phyloP scores from a whole-genome alignment of 2,329 filamentous ascomycete genomes.

The Chlorencoelia australis region DNA sequence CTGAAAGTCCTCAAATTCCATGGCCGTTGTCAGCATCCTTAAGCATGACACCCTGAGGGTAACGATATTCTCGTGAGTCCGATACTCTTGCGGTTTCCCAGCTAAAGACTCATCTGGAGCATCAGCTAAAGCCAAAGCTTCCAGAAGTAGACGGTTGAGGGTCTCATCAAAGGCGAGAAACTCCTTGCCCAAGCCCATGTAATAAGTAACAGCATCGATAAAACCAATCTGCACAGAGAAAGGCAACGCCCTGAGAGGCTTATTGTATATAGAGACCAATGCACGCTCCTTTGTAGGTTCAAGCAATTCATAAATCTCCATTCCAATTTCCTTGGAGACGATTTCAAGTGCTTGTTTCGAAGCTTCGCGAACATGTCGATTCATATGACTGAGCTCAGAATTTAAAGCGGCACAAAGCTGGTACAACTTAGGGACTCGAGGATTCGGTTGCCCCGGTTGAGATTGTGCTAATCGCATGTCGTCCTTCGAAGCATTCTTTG shows the following conservation, averaged over 20 bases:
- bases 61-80: constrained; percentile 91
- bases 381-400: constrained; percentile 87
- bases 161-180: constrained; percentile 90
- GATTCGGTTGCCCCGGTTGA: constrained; percentile 43
- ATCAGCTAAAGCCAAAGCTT: constrained; percentile 87
- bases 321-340: constrained; percentile 66
- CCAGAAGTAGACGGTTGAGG: constrained; percentile 80
- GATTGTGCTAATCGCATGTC: constrained; percentile 48
- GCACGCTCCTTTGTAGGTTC: constrained; percentile 84
- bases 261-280: constrained; percentile 87
- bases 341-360: constrained; percentile 72
- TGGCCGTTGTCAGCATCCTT: constrained; percentile 82
- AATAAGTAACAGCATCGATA: constrained; percentile 95
- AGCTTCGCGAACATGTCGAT: constrained; percentile 83
- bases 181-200: constrained; percentile 77
- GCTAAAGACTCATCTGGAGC: constrained; percentile 88
- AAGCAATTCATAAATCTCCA: constrained; percentile 79
- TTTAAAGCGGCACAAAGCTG: constrained; percentile 79
- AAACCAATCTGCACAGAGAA: constrained; percentile 96
- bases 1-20: constrained; percentile 85
- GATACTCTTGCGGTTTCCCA: constrained; percentile 85
- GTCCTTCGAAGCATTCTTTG: constrained; percentile 68
- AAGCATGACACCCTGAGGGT: constrained; percentile 89
- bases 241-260: constrained; percentile 83
- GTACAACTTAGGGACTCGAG: constrained; percentile 55